phyloP scores from a whole-genome alignment of 495 filamentous ascomycete species.

The Aspergillus indologenus region DNA sequence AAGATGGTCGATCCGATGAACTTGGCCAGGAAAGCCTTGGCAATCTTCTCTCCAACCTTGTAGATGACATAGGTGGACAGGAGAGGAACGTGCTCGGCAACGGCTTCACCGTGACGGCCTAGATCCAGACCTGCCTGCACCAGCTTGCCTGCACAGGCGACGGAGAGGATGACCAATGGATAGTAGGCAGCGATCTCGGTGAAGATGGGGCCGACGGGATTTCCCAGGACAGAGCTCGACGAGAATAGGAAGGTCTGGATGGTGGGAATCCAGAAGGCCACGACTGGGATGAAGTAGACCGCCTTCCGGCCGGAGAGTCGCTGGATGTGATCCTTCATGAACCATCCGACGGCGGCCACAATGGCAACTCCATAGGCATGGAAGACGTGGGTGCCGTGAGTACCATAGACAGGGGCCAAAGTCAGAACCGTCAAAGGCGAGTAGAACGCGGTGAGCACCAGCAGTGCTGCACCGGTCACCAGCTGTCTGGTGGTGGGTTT shows the following conservation, averaged over 20 bases:
- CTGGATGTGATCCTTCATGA: conserved; percentile 50
- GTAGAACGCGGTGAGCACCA: conserved; percentile 67
- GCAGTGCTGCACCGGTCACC: conserved; percentile 41
- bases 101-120: conserved; percentile 48
- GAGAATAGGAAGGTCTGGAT: conserved; percentile 66
- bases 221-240: conserved; percentile 61
- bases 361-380: conserved; percentile 64
- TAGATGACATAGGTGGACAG: conserved; percentile 64
- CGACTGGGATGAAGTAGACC: conserved; percentile 55
- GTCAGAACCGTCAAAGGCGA: conserved; percentile 72
- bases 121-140: conserved; percentile 58
- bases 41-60: conserved; percentile 51
- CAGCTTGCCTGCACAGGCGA: conserved; percentile 60
- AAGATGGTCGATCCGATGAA: conserved; percentile 59
- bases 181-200: conserved; percentile 70
- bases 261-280: conserved; percentile 71
- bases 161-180: conserved; percentile 66
- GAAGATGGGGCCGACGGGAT: conserved; percentile 66
- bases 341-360: conserved; percentile 62
- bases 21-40: conserved; percentile 47
- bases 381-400: conserved; percentile 67
- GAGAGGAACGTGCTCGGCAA: conserved; percentile 57
- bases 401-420: conserved; percentile 82
- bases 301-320: conserved; percentile 39
- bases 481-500: conserved; percentile 31